Evolutionary conservation across 805 yeast species (phyloP), one percentile per base, ranked within the genome.

Genomic region (Kuraishia piskuri): DNA sequence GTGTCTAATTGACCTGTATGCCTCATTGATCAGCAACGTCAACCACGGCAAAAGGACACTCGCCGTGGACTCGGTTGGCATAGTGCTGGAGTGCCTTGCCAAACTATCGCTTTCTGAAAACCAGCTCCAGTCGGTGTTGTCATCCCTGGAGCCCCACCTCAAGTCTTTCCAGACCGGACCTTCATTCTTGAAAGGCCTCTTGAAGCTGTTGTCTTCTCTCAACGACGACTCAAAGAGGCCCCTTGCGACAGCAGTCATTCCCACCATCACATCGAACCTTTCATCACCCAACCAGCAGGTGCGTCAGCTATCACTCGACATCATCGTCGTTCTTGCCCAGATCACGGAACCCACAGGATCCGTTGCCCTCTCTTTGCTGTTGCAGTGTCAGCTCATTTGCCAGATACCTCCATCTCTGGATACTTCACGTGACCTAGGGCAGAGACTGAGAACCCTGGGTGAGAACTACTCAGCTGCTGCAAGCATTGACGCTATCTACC

Each of bases 351-450:
- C 24, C 5, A 12, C 9, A 8, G 48, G n/a, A 3, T 20, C 48
- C 24, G 17, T 45, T 20, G 48, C 12, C 24, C 8, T 45, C 14
- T 45, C 48, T 17, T 22, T 47, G 21, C 49, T 47, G 12, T 22
- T 14, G n/a, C 80, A 78, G 51, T 78, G 85, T 55, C 68, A 75
- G 51, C 61, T 79, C 2, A 78, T 91, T 50, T 97, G 90, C 64
- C 80, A 83, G 54, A 77, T 85, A 6, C 96, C 96, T 0, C 72
- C 85, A 51, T 78, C 79, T n/a, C 68, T 90, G 19, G 71, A 78
- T 12, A 81, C 81, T 54, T 86, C 88, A 1, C 82, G 97, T 68
- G 95, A 87, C 60, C 73, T 92, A 2, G 80, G 82, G 22, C 70
- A 84, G 54, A 78, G 95, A 63, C 74, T 86, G 26, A 77, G 97